Percentiles rank a stretch among this genome's conserved stretches.
Conservation (phyloP, 345 rosid genomes). For the Eucalyptus viminalis region DNA sequence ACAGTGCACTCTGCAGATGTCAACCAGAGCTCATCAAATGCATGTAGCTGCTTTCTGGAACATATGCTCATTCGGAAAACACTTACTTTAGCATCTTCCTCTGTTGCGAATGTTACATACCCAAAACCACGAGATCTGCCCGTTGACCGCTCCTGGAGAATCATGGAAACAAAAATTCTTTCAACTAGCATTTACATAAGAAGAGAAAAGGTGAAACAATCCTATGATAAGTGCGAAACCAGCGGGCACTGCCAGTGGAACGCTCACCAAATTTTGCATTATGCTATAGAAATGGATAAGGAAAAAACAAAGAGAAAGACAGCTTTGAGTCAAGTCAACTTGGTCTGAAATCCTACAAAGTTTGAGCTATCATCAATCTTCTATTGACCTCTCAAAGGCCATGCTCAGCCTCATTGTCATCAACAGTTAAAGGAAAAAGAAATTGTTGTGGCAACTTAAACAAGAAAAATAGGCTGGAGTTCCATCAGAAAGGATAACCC, state of each 20-base stretch:
- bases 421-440: not conserved
- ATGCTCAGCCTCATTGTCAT: not conserved
- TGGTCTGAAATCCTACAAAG: not conserved
- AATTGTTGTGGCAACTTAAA: not conserved
- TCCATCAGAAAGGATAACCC: not conserved
- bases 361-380: not conserved
- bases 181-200: not conserved
- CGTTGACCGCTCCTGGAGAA: slow-evolving; percentile 67
- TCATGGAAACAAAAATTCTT: not conserved
- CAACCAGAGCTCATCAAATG: not conserved
- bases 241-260: not conserved
- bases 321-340: not conserved
- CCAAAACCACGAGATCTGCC: slow-evolving; percentile 99
- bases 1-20: slow-evolving; percentile 46
- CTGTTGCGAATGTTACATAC: slow-evolving; percentile 72
- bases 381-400: not conserved
- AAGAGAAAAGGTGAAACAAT: not conserved
- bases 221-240: not conserved
- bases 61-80: not conserved
- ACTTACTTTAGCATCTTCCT: slow-evolving; percentile 75
- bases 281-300: not conserved
- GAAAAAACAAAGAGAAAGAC: not conserved
- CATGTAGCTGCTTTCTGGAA: not conserved
- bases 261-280: not conserved
- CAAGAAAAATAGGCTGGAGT: not conserved